phyloP scores from a whole-genome alignment of 129 eudicot species.

The Pittosporum tobira region DNA sequence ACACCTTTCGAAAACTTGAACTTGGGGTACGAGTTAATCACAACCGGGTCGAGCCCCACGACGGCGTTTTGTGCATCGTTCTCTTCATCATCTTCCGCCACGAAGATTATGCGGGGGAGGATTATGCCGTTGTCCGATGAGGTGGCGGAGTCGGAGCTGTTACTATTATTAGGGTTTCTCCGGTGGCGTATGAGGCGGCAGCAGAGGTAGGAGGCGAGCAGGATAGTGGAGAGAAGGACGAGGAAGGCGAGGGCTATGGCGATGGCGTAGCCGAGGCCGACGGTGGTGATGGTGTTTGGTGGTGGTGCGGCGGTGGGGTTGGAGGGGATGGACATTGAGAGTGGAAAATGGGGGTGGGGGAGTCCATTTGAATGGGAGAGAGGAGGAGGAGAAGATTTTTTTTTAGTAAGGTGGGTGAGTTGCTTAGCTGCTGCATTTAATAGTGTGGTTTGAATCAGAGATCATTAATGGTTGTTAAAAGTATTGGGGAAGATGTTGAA shows the following conservation, averaged over 20 bases:
- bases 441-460: slow-evolving; percentile 33
- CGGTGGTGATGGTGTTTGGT: slow-evolving; percentile 25
- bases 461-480: slow-evolving; percentile 15
- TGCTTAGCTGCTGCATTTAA: slow-evolving; percentile 50
- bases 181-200: slow-evolving; percentile 44
- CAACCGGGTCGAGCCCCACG: slow-evolving; percentile 56
- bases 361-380: slow-evolving; percentile 42
- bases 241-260: slow-evolving; percentile 73
- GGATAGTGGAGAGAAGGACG: slow-evolving; percentile 63
- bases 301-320: slow-evolving; percentile 17
- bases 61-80: slow-evolving; percentile 27
- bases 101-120: slow-evolving; percentile 71
- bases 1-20: slow-evolving; percentile 32
- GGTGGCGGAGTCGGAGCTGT: slow-evolving; percentile 4
- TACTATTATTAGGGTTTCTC: slow-evolving; percentile 26
- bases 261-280: slow-evolving; percentile 69
- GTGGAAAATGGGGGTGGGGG: slow-evolving; percentile 14
- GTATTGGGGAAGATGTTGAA: no score
- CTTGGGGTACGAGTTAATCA: slow-evolving; percentile 73
- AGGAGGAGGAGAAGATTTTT: slow-evolving; percentile 18
- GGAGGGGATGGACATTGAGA: slow-evolving; percentile 53
- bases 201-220: slow-evolving; percentile 58
- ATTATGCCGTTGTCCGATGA: slow-evolving; percentile 30
- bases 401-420: slow-evolving; percentile 32
- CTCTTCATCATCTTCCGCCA: slow-evolving; percentile 48